Conservation (phyloP, 2,329 filamentous ascomycete species). For the Zymoseptoria ardabiliae region DNA sequence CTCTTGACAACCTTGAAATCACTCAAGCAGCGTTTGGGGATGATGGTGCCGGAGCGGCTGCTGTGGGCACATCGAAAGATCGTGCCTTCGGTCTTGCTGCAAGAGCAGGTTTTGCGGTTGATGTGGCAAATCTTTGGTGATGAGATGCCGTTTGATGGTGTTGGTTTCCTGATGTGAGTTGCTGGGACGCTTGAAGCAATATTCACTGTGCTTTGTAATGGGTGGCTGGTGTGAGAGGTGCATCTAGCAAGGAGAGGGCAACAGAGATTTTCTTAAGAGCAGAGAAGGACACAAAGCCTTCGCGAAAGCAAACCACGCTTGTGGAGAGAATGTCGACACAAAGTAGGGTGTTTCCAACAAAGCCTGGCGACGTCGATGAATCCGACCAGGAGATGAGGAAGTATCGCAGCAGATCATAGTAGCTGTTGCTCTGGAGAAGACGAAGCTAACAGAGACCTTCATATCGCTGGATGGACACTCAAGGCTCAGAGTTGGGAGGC, state of each 20-base stretch:
- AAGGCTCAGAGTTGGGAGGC: too few species aligned
- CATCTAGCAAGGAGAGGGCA: neutral
- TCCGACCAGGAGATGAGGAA: too few species aligned
- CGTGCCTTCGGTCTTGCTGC: neutral
- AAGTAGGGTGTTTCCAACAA: neutral
- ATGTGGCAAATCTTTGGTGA: neutral
- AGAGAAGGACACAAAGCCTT: neutral
- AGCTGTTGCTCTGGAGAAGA: too few species aligned
- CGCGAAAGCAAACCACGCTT: neutral
- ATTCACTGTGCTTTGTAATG: neutral
- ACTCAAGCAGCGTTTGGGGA: neutral
- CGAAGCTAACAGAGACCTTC: too few species aligned
- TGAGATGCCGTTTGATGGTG: neutral
- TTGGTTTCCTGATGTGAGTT: neutral
- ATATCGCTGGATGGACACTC: too few species aligned
- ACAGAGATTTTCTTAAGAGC: neutral
- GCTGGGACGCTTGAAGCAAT: too few species aligned
- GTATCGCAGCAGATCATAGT: too few species aligned
- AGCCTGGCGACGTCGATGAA: neutral
- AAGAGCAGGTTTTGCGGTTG: neutral
- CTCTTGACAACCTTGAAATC: neutral
- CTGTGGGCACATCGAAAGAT: neutral
- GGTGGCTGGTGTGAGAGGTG: neutral
- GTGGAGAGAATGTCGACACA: neutral
- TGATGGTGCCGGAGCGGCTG: neutral